Evolutionary conservation across 441 rosid species (phyloP), one percentile per base, ranked within the genome.

Genomic region (Populus tomentosa): DNA sequence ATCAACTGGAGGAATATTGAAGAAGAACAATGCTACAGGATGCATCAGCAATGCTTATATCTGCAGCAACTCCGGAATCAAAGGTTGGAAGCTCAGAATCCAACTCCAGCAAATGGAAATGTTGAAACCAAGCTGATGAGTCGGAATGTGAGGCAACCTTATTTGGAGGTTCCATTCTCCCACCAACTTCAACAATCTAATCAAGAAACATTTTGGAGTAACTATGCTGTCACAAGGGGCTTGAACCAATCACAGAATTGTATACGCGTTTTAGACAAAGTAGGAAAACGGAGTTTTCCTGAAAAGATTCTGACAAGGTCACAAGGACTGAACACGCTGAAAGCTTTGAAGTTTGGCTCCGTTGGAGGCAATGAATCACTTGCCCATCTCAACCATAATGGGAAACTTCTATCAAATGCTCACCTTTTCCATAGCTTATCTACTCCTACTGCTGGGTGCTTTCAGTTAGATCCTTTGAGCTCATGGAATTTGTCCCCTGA

Each of bases 241-340:
- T 26, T 84, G 69, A 88, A 75, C 70, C 88, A 82, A 63, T 74
- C 83, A 33, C 74, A 67, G 23, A 84, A 81, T 74, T 65, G 79
- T 42, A 61, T 76, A 67, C 88, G 87, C 77, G 75, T 69, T 78
- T 33, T 83, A 20, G 88, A 86, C 59, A 86, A 83, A 78, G 75
- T 78, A 21, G 89, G 89, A 33, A 87, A 81, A 46, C 88, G 81
- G 77, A 80, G 63, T 72, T 87, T 83, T 80, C 91, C 97, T 4
- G 94, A 92, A 81, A 94, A 90, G 85, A 89, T 89, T 77, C 78
- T 90, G 7, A 88, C 90, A 81, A 88, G 94, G 88, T 83, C 94
- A 18, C 89, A 85, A 40, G 93, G 91, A 53, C 32, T 80, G 75
- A 84, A 86, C 88, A 82, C 86, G 0, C 81, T 83, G 30, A 89